phyloP scores from a whole-genome alignment of 331 rosid genomes.

The Malus hybrid region DNA sequence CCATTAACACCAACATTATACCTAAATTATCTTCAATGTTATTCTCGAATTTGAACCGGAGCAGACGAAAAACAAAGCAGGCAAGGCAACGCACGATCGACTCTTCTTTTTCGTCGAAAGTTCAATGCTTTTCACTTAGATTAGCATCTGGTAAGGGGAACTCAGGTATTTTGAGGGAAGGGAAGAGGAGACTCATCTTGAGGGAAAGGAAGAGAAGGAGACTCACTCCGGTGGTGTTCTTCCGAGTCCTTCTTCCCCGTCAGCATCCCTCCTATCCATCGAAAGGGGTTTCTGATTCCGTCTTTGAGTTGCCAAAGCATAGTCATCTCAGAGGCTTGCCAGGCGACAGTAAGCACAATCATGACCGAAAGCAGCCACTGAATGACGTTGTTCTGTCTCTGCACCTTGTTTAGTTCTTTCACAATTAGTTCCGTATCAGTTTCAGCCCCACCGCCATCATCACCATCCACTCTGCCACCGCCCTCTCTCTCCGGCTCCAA shows the following conservation, averaged over 20 bases:
- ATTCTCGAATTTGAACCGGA: background rate
- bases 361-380: constrained; percentile 79
- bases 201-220: constrained; percentile 23
- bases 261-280: constrained; percentile 35
- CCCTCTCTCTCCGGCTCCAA: constrained; percentile 14
- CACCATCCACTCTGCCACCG: background rate
- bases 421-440: constrained; percentile 37
- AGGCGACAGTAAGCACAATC: constrained; percentile 61
- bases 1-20: no score
- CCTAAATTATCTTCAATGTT: no score
- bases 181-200: constrained; percentile 17
- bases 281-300: constrained; percentile 54
- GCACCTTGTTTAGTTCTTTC: constrained; percentile 55
- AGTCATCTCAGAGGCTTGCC: constrained; percentile 77
- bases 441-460: constrained; percentile 10
- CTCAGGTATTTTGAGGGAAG: constrained; percentile 35
- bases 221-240: constrained; percentile 9
- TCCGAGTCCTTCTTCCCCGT: constrained; percentile 20
- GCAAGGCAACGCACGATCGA: no score
- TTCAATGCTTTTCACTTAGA: constrained; percentile 13
- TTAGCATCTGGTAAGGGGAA: constrained; percentile 23
- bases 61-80: no score
- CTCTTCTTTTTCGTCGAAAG: background rate
- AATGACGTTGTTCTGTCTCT: constrained; percentile 60
- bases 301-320: constrained; percentile 44